Conservation (phyloP, 305 asterid genomes). For the Petunia hybrid region DNA sequence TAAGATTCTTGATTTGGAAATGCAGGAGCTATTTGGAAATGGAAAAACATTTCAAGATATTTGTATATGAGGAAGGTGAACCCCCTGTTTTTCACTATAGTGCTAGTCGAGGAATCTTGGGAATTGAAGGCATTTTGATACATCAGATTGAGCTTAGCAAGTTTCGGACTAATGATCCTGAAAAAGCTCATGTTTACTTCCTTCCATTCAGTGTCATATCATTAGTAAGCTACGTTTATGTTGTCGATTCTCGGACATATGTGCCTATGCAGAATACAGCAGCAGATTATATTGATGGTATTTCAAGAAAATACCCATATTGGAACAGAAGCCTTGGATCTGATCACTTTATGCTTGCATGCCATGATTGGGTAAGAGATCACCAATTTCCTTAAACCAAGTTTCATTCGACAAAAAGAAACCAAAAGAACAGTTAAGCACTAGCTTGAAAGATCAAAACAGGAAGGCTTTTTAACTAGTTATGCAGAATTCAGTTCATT, state of each 20-base stretch:
- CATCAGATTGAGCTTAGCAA: conserved; percentile 67
- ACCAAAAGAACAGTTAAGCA: neutral
- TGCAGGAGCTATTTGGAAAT: conserved; percentile 78
- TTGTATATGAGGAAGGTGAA: conserved; percentile 73
- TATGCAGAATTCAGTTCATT: neutral
- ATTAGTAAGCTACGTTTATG: conserved; percentile 55
- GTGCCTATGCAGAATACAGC: conserved; percentile 54
- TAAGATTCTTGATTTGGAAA: neutral
- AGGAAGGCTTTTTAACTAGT: neutral
- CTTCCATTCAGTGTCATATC: conserved; percentile 64
- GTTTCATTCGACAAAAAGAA: neutral
- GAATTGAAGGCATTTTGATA: conserved; percentile 70
- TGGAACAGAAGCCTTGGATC: conserved; percentile 74
- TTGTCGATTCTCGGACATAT: conserved; percentile 50
- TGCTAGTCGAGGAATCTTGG: conserved; percentile 57
- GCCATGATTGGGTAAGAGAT: conserved; percentile 72
- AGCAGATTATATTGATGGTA: conserved; percentile 53
- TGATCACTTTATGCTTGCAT: conserved; percentile 82
- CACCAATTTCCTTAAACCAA: neutral
- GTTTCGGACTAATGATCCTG: conserved; percentile 61
- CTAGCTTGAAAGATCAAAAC: neutral
- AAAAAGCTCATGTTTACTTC: conserved; percentile 57
- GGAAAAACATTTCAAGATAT: conserved; percentile 67
- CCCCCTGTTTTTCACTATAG: conserved; percentile 70
- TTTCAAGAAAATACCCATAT: conserved; percentile 59